Evolutionary conservation across 2,329 filamentous ascomycete genomes (phyloP), one percentile per base, ranked within the genome.

Genomic region (Colletotrichum sp.): DNA sequence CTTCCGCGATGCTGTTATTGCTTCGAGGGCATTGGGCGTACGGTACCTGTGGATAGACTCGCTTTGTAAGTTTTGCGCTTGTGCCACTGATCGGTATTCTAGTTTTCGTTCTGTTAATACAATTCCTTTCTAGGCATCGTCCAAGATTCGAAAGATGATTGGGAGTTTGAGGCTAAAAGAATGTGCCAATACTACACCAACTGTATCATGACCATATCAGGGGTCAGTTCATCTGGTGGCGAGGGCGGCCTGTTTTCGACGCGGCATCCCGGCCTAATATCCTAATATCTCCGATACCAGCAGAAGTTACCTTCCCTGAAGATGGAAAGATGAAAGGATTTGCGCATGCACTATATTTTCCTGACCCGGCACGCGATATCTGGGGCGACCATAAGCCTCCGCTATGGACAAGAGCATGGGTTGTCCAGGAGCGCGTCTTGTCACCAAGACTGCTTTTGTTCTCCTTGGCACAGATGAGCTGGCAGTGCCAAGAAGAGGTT

Each of bases 21-120:
- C 18, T 12, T 48, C 18, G 0, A 22, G 39, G 0, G 18, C 39
- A 22, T 4, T 7, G 0, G 18, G 18, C 0, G 0, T 48, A 0
- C 39, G 18, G 5, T 48, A 48, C 12, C 10, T 48, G 0, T 48
- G 39, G 18, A 48, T 48, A 48, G 39, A 48, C 10, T 48, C 39
- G 6, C 18, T 48, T 7, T 48, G 39, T 22, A 22, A 48, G 39
- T 22, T 22, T 22, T 22, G 22, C 22, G 22, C 22, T 22, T 22
- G 22, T 22, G 22, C 22, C 22, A 22, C 22, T 22, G 22, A 22
- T 22, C 22, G 22, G 22, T 22, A 22, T 22, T 22, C 22, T 22
- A 22, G 22, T 22, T 22, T 22, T 22, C 22, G 22, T 22, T 22
- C 22, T 22, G 22, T 22, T 22, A 22, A 22, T 22, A 22, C 22